Evolutionary conservation across 2,329 filamentous ascomycete genomes (phyloP).

Genomic region (Magnaporthales sp.): DNA sequence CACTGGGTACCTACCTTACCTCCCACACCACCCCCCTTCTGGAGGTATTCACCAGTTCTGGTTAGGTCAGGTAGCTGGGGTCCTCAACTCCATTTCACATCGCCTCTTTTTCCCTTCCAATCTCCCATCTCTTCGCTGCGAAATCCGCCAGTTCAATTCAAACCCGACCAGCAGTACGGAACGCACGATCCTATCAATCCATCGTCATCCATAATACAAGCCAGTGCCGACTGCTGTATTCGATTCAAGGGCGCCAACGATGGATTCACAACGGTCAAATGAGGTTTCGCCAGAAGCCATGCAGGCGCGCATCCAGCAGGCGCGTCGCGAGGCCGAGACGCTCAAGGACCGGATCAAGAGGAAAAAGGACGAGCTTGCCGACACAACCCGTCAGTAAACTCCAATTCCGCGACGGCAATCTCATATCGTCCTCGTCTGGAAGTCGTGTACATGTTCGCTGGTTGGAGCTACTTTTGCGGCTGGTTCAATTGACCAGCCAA

Average conservation of each 20-base stretch:
- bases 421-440: neutral
- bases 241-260: conserved; percentile 22
- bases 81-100: conserved; percentile 3
- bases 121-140: conserved; percentile 3
- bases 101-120: conserved; percentile 3
- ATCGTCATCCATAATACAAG: conserved; percentile 12
- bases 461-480: neutral
- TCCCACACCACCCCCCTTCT: neutral
- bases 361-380: conserved; percentile 99
- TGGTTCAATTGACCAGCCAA: neutral
- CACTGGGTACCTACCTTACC: neutral
- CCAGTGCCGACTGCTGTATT: conserved; percentile 2
- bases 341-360: conserved; percentile 98
- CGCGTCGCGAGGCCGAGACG: conserved; percentile 93
- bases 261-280: conserved; percentile 50
- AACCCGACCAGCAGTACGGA: neutral
- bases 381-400: conserved; percentile 78
- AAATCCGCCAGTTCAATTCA: conserved; percentile 2
- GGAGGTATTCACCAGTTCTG: neutral
- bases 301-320: conserved; percentile 87
- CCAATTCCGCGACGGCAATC: neutral
- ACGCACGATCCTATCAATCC: conserved; percentile 5
- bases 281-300: conserved; percentile 68
- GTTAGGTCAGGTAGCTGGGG: neutral
- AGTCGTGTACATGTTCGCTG: neutral